Conservation (phyloP, 495 filamentous ascomycete genomes). For the Pyrenula massariospora region DNA sequence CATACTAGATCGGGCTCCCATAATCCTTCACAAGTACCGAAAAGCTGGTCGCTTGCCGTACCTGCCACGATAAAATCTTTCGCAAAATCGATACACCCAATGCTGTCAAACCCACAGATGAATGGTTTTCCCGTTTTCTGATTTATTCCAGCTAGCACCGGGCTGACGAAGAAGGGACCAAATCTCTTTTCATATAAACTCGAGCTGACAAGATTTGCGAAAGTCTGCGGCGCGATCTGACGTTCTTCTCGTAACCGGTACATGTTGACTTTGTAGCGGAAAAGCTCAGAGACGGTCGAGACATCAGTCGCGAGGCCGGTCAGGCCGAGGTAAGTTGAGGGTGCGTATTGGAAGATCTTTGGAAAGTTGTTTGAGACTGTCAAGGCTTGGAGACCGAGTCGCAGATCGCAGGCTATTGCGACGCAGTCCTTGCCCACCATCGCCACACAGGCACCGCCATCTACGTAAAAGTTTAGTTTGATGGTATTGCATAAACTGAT, state of each 20-base stretch:
- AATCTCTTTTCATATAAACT: conserved; percentile 90
- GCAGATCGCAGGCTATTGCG: conserved; percentile 97
- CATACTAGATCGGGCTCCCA: conserved; percentile 94
- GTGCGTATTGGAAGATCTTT: conserved; percentile 95
- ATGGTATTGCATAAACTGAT: neutral
- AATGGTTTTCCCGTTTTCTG: conserved; percentile 86
- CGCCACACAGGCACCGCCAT: conserved; percentile 91
- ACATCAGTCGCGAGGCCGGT: conserved; percentile 96
- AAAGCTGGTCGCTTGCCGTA: conserved; percentile 91
- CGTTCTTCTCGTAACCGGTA: conserved; percentile 98
- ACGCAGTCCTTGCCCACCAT: conserved; percentile 99
- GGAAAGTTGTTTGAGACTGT: conserved; percentile 99
- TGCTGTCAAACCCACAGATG: conserved; percentile 98
- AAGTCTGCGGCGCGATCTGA: conserved; percentile 81
- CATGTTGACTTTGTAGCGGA: conserved; percentile 99
- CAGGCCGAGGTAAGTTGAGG: conserved; percentile 86
- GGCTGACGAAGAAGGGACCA: conserved; percentile 89
- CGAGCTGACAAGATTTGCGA: conserved; percentile 88
- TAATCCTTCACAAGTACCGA: conserved; percentile 94
- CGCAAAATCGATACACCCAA: conserved; percentile 97
- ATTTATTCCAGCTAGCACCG: conserved; percentile 89
- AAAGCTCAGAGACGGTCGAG: conserved; percentile 85
- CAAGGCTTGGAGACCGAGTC: conserved; percentile 89
- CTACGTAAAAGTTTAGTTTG: conserved; percentile 34
- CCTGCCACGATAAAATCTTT: conserved; percentile 98